Evolutionary conservation across 352 stramenopile genomes (phyloP).

Genomic region (Globisporangium lucens): DNA sequence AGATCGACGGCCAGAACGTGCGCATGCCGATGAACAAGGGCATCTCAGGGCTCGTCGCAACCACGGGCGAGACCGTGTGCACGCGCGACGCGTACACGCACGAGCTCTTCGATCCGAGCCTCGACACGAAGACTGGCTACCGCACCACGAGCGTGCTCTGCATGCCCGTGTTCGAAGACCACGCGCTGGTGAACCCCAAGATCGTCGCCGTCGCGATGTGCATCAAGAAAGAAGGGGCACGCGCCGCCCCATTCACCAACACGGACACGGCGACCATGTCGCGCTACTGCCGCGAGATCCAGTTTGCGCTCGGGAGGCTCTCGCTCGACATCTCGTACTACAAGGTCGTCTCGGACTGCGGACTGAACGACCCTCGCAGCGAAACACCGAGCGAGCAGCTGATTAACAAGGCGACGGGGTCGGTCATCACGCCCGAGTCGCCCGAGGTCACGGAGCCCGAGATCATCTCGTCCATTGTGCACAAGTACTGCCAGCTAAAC

Average conservation of each 20-base stretch:
- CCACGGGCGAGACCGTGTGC: conserved; percentile 43
- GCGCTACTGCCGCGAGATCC: conserved; percentile 63
- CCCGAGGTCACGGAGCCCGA: conserved; percentile 41
- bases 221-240: conserved; percentile 60
- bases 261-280: conserved; percentile 43
- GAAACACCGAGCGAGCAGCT: neutral
- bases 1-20: conserved; percentile 48
- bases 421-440: conserved; percentile 8
- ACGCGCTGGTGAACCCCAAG: conserved; percentile 51
- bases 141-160: conserved; percentile 59
- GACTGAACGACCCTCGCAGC: conserved; percentile 20
- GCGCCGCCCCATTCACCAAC: conserved; percentile 47
- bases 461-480: conserved; percentile 58
- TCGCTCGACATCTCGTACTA: conserved; percentile 71
- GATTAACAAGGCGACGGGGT: conserved; percentile 9
- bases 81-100: conserved; percentile 61
- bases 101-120: conserved; percentile 47
- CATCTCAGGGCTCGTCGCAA: conserved; percentile 53
- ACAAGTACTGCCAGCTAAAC: conserved; percentile 55
- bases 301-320: conserved; percentile 57
- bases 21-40: conserved; percentile 62
- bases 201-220: conserved; percentile 72
- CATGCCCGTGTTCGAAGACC: conserved; percentile 67
- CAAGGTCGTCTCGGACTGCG: conserved; percentile 57
- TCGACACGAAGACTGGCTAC: conserved; percentile 73